These are phyloP conservation scores for Blumeria graminis DNA, from an alignment of 2,329 filamentous ascomycete species.

Conservation along the genomic window DNA sequence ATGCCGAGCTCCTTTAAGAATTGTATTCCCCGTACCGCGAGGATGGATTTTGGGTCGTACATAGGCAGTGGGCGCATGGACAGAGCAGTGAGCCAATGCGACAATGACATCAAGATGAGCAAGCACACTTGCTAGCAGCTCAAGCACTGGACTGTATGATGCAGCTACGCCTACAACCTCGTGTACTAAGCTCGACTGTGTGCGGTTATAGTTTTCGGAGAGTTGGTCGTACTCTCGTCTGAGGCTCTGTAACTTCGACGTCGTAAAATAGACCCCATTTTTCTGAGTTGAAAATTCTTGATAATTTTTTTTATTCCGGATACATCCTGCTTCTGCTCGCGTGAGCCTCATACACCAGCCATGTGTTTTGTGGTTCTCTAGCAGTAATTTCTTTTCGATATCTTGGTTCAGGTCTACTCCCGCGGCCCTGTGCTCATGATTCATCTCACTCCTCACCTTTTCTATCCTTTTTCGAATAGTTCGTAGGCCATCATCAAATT, in stretches of 20 bases:
- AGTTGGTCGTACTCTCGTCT: constrained; percentile 85
- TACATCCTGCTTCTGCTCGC: constrained; percentile 71
- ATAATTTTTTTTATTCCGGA: constrained; percentile 74
- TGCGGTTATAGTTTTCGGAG: constrained; percentile 83
- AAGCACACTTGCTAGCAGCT: constrained; percentile 67
- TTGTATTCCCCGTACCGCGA: constrained; percentile 66
- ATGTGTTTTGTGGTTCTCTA: constrained; percentile 88
- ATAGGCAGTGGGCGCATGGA: constrained; percentile 81
- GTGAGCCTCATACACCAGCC: constrained; percentile 94
- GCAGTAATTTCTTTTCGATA: constrained; percentile 92
- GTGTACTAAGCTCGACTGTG: constrained; percentile 68
- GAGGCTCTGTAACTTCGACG: constrained; percentile 50
- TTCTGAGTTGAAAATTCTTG: constrained; percentile 96
- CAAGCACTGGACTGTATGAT: constrained; percentile 82
- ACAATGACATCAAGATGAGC: constrained; percentile 91
- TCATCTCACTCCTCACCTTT: constrained; percentile 59
- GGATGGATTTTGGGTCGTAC: constrained; percentile 75
- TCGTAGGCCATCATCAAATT: constrained; percentile 74
- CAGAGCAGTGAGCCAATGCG: constrained; percentile 74
- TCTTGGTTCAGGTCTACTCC: constrained; percentile 71
- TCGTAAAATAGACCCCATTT: constrained; percentile 97
- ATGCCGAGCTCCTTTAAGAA: constrained; percentile 81
- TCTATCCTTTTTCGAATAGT: constrained; percentile 85
- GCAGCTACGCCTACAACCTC: constrained; percentile 86
- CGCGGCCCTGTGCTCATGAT: constrained; percentile 52